Evolutionary conservation across 2,329 filamentous ascomycete genomes (phyloP).

Genomic region (Capronia americana): DNA sequence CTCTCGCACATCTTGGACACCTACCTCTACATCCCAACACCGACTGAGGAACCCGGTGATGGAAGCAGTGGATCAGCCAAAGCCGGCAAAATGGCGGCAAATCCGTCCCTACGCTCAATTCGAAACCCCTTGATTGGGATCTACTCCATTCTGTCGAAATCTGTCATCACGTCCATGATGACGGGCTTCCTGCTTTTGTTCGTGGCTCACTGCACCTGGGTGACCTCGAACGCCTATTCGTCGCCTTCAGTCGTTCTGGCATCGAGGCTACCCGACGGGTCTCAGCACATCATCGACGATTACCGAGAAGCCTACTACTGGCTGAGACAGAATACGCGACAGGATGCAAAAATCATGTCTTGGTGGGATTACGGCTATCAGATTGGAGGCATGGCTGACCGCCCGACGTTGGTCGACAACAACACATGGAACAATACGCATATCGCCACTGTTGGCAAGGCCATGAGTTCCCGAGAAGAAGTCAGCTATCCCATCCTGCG

Average conservation of each 20-base stretch:
- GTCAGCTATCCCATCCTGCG: constrained; percentile 98
- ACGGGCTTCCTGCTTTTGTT: constrained; percentile 87
- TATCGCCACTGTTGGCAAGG: constrained; percentile 98
- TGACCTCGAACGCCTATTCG: constrained; percentile 98
- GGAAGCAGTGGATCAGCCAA: constrained; percentile 46
- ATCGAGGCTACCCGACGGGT: constrained; percentile 89
- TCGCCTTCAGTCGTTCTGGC: constrained; percentile 96
- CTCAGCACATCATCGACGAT: constrained; percentile 98
- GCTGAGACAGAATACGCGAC: constrained; percentile 94
- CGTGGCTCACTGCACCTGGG: constrained; percentile 98
- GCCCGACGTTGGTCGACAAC: constrained; percentile 96
- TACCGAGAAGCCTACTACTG: constrained; percentile 99
- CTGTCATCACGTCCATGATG: constrained; percentile 73
- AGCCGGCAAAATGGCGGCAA: constrained; percentile 64
- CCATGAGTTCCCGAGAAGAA: constrained; percentile 96
- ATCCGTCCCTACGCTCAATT: constrained; percentile 69
- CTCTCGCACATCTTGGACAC: constrained; percentile 87
- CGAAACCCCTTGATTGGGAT: constrained; percentile 80
- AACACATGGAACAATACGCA: constrained; percentile 99
- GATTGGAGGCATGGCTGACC: constrained; percentile 98
- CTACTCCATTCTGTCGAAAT: constrained; percentile 80
- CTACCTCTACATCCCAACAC: constrained; percentile 73
- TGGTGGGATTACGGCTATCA: constrained; percentile 99
- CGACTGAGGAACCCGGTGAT: constrained; percentile 56
- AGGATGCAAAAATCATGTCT: constrained; percentile 98